Percentiles rank a stretch among this genome's conserved stretches.
Evolutionary conservation across 805 yeast genomes (phyloP).

Genomic region (Ogataea paradorogensis): DNA sequence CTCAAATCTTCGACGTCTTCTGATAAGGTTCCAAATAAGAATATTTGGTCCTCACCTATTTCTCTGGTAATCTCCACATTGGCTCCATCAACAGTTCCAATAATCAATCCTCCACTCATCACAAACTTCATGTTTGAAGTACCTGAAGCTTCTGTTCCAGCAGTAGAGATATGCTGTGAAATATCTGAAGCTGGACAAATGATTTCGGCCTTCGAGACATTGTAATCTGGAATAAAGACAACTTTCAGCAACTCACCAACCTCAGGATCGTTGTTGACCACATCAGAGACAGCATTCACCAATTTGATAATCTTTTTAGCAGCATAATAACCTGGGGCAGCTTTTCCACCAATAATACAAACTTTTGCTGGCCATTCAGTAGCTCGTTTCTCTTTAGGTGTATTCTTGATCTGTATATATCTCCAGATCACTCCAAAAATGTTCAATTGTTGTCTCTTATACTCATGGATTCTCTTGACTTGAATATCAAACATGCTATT

Average conservation of each 20-base stretch:
- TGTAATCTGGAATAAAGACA: constrained; percentile 86
- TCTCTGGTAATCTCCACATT: constrained; percentile 93
- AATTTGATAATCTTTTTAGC: constrained; percentile 88
- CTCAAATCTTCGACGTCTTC: constrained; percentile 87
- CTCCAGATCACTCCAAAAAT: constrained; percentile 86
- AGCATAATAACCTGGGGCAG: constrained; percentile 97
- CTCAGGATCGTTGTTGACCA: constrained; percentile 74
- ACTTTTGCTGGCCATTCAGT: constrained; percentile 68
- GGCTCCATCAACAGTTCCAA: constrained; percentile 97
- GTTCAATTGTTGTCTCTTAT: constrained; percentile 91
- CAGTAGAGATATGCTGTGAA: constrained; percentile 92
- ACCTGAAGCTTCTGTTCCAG: constrained; percentile 96
- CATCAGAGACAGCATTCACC: constrained; percentile 76
- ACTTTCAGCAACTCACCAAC: constrained; percentile 78
- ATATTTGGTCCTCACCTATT: constrained; percentile 89
- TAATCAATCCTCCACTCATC: constrained; percentile 87
- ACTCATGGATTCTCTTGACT: constrained; percentile 93
- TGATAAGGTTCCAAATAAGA: constrained; percentile 85
- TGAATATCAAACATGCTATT: constrained; percentile 83
- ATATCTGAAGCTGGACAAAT: constrained; percentile 88
- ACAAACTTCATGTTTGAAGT: constrained; percentile 96
- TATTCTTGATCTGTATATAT: constrained; percentile 70
- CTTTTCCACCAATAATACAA: constrained; percentile 86
- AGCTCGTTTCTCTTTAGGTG: constrained; percentile 60
- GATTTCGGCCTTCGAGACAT: constrained; percentile 90